A percentile compares a stretch with the other conserved stretches of the same genome.
Evolutionary conservation across 2,329 filamentous ascomycete genomes (phyloP).

Genomic region (Aspergillus sp.): DNA sequence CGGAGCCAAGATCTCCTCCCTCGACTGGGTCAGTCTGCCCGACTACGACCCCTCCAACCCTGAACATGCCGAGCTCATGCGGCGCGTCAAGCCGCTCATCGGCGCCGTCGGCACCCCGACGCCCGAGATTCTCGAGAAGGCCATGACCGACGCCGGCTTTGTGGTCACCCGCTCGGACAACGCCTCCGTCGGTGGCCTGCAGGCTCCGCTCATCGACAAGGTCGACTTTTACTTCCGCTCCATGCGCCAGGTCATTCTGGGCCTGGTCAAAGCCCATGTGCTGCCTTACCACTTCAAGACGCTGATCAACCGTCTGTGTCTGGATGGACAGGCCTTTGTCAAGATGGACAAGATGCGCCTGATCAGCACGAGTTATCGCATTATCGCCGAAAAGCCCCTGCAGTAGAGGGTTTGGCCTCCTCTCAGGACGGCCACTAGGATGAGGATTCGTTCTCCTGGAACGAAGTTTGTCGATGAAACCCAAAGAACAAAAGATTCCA

Average conservation of each 20-base stretch:
- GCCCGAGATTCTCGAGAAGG: conserved; percentile 46
- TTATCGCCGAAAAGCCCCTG: conserved; percentile 49
- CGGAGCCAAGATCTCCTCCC: conserved; percentile 49
- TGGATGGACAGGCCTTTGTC: conserved; percentile 55
- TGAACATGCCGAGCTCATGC: conserved; percentile 52
- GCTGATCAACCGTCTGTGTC: conserved; percentile 52
- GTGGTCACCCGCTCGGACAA: conserved; percentile 49
- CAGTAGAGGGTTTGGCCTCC: conserved; percentile 6
- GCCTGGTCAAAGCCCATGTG: conserved; percentile 46
- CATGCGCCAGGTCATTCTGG: conserved; percentile 49
- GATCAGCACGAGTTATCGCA: conserved; percentile 52
- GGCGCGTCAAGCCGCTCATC: conserved; percentile 54
- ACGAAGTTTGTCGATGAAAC: too few relatives aligned
- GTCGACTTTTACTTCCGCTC: conserved; percentile 55
- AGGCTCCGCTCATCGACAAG: conserved; percentile 54
- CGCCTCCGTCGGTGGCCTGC: conserved; percentile 51
- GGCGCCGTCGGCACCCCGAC: conserved; percentile 56
- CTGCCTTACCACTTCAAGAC: conserved; percentile 53
- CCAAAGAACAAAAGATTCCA: neutral
- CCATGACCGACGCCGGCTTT: conserved; percentile 49
- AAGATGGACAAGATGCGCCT: conserved; percentile 56
- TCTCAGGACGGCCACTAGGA: conserved; percentile 1
- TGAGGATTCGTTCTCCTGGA: neutral
- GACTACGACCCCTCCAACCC: conserved; percentile 48
- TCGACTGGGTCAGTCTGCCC: conserved; percentile 55